Evolutionary conservation across 805 yeast genomes (phyloP), one percentile per base, ranked within the genome.

Genomic region (Yarrowia keelungensis): DNA sequence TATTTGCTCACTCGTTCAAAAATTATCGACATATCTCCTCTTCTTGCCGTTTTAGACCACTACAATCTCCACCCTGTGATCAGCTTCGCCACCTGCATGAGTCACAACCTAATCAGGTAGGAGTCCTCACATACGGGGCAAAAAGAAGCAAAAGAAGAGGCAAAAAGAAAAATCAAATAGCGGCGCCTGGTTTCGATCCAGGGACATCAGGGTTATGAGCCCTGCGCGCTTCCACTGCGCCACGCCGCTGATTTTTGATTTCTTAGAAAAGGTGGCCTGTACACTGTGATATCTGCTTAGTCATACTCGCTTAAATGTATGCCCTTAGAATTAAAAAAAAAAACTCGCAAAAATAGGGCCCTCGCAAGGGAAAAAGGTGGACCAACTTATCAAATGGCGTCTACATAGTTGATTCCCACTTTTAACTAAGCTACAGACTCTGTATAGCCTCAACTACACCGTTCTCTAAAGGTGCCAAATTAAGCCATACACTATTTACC

Each of bases 181-280:
- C 92, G 89, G 85, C 87, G 89, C 89, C 84, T 81, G 89, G 93
- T 89, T 88, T 89, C 93, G 93, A 89, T 89, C 93, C 91, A 81
- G 84, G 90, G 92, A 87, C 92, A 86, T 89, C 92, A 88, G 92
- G 92, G 93, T 89, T 89, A 89, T 89, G 93, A 89, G 93, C 93
- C 92, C 92, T 87, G 92, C 92, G 91, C 92, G 92, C 92, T 89
- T 88, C 92, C 93, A 69, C 82, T 79, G 81, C 81, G 81, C 81
- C 81, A 78, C 77, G 75, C 75, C 80, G 80, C 80, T 78, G 19
- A 10, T 10, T 41, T 38, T 19, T 39, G 8, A 12, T 7, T 15
- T 10, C 8, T 12, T 7, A 11, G 5, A 8, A 39, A 38, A 38
- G 12, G 16, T 16, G 26, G 45, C 5, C 11, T 19, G 3, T n/a